These are phyloP conservation scores for Acer yangbiense DNA, from an alignment of 345 rosid genomes.

Conservation along the genomic window DNA sequence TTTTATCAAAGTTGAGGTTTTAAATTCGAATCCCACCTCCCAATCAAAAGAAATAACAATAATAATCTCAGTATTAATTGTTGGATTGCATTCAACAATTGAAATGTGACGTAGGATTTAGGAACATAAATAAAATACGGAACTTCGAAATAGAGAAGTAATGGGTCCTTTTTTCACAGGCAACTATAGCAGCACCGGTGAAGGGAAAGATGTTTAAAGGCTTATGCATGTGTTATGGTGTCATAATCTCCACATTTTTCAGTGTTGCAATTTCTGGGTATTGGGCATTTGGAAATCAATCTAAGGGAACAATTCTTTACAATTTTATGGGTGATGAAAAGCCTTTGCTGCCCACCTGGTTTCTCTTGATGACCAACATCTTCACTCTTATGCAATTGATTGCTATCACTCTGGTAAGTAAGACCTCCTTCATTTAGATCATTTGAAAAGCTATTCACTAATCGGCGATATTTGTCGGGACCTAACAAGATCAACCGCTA, in stretches of 20 bases:
- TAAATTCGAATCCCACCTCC: no score
- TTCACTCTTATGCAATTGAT: slow-evolving; percentile 43
- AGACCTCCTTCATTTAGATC: neutral
- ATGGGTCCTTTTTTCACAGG: slow-evolving; percentile 26
- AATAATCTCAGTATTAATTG: neutral
- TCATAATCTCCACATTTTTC: slow-evolving; percentile 38
- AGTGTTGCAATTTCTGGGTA: slow-evolving; percentile 56
- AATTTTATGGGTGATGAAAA: slow-evolving; percentile 43
- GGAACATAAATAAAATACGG: no score
- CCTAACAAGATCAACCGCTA: no score
- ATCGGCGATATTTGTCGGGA: no score
- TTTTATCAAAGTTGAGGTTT: no score
- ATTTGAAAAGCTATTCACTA: no score
- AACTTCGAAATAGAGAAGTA: neutral
- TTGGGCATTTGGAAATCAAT: slow-evolving; percentile 59
- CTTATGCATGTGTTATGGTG: slow-evolving; percentile 47
- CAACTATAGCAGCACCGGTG: slow-evolving; percentile 59
- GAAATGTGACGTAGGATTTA: neutral
- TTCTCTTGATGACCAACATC: slow-evolving; percentile 47
- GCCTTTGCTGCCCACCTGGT: slow-evolving; percentile 53
- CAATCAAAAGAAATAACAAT: no score
- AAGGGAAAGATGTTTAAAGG: slow-evolving; percentile 73
- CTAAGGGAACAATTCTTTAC: slow-evolving; percentile 30
- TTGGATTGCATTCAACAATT: no score
- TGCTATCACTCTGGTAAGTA: slow-evolving; percentile 45